phyloP scores from a whole-genome alignment of 441 rosid genomes.

The Breynia disticha region DNA sequence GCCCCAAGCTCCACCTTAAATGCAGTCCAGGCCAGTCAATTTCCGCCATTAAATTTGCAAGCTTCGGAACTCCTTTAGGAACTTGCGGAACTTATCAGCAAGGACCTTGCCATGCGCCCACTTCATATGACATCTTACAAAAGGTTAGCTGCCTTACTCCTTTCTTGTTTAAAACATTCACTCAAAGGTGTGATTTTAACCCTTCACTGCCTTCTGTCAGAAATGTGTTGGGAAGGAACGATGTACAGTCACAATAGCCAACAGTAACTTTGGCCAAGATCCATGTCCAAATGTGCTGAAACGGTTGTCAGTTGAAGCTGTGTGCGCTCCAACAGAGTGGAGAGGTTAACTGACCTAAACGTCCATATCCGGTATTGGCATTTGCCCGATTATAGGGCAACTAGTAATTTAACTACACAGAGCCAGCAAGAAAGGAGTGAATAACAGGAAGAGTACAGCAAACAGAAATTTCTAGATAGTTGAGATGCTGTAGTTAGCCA shows the following conservation, averaged over 20 bases:
- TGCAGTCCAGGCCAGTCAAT: slow-evolving; percentile 75
- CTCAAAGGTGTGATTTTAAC: slow-evolving; percentile 5
- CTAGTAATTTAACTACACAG: slow-evolving; percentile 23
- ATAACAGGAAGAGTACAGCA: slow-evolving; percentile 12
- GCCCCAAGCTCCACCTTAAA: slow-evolving; percentile 77
- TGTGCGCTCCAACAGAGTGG: slow-evolving; percentile 57
- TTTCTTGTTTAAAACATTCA: not conserved
- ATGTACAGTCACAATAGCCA: slow-evolving; percentile 81
- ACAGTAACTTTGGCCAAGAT: slow-evolving; percentile 80
- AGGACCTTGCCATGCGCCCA: slow-evolving; percentile 82
- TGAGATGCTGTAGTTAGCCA: slow-evolving; percentile 19
- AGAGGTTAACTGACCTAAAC: slow-evolving; percentile 27
- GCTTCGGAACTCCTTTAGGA: slow-evolving; percentile 94
- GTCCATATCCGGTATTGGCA: not conserved
- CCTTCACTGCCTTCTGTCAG: slow-evolving; percentile 27
- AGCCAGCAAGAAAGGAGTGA: slow-evolving; percentile 19
- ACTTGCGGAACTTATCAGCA: slow-evolving; percentile 90
- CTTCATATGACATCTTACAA: slow-evolving; percentile 63
- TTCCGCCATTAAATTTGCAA: slow-evolving; percentile 80
- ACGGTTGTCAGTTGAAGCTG: slow-evolving; percentile 82
- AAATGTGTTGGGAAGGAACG: slow-evolving; percentile 81
- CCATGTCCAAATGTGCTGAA: slow-evolving; percentile 93
- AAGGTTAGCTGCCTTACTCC: slow-evolving; percentile 37
- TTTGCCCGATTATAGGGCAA: slow-evolving; percentile 9
- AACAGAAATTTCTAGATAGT: slow-evolving; percentile 15